Base-by-base conservation (phyloP, 2,329 filamentous ascomycete genomes). In the Apiospora marii region DNA sequence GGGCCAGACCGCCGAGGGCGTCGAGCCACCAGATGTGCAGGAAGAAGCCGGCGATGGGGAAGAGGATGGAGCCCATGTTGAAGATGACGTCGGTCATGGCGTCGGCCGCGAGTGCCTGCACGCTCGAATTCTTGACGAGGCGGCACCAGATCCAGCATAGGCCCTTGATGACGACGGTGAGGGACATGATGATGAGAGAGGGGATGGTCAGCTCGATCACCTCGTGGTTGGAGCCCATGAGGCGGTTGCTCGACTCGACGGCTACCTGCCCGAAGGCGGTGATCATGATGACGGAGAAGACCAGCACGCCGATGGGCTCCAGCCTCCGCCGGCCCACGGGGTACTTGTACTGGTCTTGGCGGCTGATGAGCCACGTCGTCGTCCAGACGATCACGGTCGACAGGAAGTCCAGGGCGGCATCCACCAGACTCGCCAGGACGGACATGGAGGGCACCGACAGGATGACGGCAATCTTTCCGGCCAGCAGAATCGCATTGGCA, bases 61-160 rank as follows among this genome's bases (percentile, higher is more conserved):
- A 97, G 34, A 96, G 87, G 78, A 97, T 96, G 75, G 93, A 95
- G 78, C 96, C 96, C 0, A 90, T 90, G 83, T 98, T 98, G 88
- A 98, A 98, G 44, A 97, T 91, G 41, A 98, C 93, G 78, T 97
- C 93, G 0, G 93, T 92, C 79, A 86, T 84, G 70, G 86, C 86
- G 74, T 88, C 87, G 41, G 87, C 84, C 46, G 87, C 87, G 76
- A 97, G 85, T 1, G 94, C 94, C 80, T 95, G 94, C 5, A 97
- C 94, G 74, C 92, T 94, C 2, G 93, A 95, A 81, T 97, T 97
- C 76, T 91, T 94, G 75, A 97, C 93, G 46, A 96, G 82, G 8
- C 94, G 92, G 80, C 94, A 97, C 93, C 93, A 97, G 51, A 97
- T 79, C 93, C 94, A 98, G 82, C 93, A 95, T 13, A 90, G 83